phyloP scores from a whole-genome alignment of 139 green algal species.

The Yamagishiella unicocca region DNA sequence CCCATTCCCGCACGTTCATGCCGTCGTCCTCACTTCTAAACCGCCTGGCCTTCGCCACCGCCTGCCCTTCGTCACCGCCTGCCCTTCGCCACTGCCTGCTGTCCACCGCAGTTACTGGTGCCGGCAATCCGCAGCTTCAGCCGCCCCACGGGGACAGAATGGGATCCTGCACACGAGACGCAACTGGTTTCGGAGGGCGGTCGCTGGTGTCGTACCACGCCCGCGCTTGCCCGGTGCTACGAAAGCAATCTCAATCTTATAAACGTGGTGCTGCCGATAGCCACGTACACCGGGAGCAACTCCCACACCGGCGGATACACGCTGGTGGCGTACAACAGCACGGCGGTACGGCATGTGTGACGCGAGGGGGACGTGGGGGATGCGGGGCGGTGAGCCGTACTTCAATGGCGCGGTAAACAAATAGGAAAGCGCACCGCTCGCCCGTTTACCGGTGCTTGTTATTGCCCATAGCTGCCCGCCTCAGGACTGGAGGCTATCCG shows the following conservation, averaged over 20 bases:
- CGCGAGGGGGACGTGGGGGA: no score
- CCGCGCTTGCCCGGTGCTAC: neutral
- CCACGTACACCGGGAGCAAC: neutral
- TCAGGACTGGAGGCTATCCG: neutral
- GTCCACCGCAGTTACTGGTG: neutral
- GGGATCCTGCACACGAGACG: neutral
- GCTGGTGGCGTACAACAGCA: constrained; percentile 1
- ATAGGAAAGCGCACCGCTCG: no score
- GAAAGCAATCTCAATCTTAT: neutral
- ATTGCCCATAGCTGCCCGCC: neutral
- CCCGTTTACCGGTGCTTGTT: neutral
- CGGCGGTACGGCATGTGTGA: neutral
- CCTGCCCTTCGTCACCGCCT: neutral
- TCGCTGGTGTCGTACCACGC: neutral
- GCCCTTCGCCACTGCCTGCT: neutral
- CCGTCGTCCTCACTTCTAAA: neutral
- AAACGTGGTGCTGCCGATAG: neutral
- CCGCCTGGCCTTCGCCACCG: neutral
- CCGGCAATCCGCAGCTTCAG: neutral
- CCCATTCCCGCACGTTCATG: neutral
- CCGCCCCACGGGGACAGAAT: neutral
- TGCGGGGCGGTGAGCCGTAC: no score
- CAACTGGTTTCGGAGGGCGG: neutral
- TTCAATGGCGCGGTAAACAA: neutral
- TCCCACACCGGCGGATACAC: neutral